These are phyloP conservation scores for Pseudonitzschia multiseries DNA, from an alignment of 108 stramenopile genomes.

Conservation along the genomic window DNA sequence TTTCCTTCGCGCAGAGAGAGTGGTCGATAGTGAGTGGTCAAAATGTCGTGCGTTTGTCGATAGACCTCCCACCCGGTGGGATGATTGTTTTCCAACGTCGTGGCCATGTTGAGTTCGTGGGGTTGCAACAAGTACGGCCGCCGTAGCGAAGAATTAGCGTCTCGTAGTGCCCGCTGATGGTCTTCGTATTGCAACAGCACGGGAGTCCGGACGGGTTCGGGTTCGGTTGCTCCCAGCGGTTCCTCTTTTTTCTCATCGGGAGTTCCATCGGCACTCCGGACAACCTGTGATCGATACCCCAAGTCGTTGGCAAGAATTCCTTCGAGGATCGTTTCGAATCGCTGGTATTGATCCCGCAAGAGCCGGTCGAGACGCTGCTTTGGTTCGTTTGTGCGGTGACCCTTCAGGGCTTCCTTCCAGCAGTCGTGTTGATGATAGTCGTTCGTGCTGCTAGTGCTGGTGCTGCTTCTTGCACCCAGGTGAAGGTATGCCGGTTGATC, in stretches of 20 bases:
- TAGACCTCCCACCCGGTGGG: conserved; percentile 15
- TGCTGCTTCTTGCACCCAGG: conserved; percentile 18
- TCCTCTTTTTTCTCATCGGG: no score
- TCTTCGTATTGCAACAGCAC: conserved; percentile 17
- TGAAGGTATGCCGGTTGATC: conserved; percentile 42
- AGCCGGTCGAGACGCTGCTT: neutral
- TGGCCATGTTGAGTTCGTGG: conserved; percentile 3
- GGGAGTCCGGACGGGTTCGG: neutral
- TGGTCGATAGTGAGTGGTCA: neutral
- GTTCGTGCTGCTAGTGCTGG: conserved; percentile 7
- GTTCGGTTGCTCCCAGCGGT: neutral
- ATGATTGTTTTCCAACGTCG: neutral
- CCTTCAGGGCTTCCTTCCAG: conserved; percentile 33
- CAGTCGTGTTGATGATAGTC: conserved; percentile 27
- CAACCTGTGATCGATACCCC: conserved; percentile 24
- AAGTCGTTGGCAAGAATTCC: conserved; percentile 15
- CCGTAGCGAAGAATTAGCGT: no score
- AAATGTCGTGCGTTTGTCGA: neutral
- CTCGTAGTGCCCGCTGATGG: neutral
- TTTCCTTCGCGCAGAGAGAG: neutral
- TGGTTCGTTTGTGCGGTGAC: neutral
- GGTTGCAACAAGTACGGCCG: conserved; percentile 15
- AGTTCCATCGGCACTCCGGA: conserved; percentile 11
- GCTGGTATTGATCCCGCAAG: neutral
- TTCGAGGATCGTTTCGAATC: conserved; percentile 4